Conservation (phyloP, 1,284 basidiomycete genomes). For the Heterobasidion annosum region DNA sequence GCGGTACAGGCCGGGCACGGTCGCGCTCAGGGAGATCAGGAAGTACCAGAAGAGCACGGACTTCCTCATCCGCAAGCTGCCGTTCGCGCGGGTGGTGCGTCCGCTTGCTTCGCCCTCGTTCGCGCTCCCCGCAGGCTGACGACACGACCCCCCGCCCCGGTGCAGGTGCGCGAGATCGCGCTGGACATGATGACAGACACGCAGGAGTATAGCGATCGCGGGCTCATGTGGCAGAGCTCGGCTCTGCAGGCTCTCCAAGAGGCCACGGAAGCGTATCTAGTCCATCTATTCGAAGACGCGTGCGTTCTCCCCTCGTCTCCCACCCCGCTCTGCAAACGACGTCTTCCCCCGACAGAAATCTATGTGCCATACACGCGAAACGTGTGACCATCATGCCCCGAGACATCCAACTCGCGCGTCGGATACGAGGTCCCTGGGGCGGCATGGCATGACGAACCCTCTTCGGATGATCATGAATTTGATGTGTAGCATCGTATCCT, state of each 20-base stretch:
- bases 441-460: slow-evolving; percentile 10
- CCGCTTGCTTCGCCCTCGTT: not conserved
- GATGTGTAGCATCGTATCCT: not conserved
- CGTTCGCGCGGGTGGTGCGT: slow-evolving; percentile 86
- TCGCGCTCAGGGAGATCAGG: slow-evolving; percentile 85
- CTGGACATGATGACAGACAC: slow-evolving; percentile 76
- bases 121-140: not conserved
- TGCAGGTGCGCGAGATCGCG: slow-evolving; percentile 87
- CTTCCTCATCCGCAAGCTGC: slow-evolving; percentile 78
- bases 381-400: slow-evolving; percentile 98
- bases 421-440: slow-evolving; percentile 85
- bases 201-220: slow-evolving; percentile 46
- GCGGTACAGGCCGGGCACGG: slow-evolving; percentile 78
- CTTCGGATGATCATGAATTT: not conserved
- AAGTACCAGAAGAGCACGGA: slow-evolving; percentile 93
- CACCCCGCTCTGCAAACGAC: not conserved
- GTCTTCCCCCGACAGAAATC: slow-evolving; percentile 45
- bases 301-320: slow-evolving; percentile 36
- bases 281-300: slow-evolving; percentile 95
- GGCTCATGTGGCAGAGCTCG: slow-evolving; percentile 86
- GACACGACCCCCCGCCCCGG: slow-evolving; percentile 5
- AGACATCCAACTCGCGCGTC: slow-evolving; percentile 92
- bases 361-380: slow-evolving; percentile 97
- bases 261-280: slow-evolving; percentile 89
- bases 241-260: slow-evolving; percentile 90